phyloP scores from a whole-genome alignment of 345 rosid genomes.

The Alliaria petiolata region DNA sequence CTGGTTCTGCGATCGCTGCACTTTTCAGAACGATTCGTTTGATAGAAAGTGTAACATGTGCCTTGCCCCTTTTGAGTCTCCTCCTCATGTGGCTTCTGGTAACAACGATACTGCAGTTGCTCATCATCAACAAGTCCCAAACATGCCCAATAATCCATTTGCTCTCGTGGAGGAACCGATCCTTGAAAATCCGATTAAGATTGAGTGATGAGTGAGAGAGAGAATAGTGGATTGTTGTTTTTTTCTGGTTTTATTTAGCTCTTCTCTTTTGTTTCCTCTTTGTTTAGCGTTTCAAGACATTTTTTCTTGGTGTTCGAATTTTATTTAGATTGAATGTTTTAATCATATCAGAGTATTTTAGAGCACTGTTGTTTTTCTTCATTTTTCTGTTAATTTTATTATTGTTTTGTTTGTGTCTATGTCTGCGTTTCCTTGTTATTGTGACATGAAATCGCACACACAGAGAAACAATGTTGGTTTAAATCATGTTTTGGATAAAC shows the following conservation, averaged over 20 bases:
- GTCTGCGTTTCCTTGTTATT: not conserved
- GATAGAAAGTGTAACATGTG: slow-evolving; percentile 6
- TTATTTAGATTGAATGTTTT: too few species aligned
- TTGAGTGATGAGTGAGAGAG: not conserved
- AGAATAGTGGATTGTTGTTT: not conserved
- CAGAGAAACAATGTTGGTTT: too few species aligned
- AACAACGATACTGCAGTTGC: not conserved
- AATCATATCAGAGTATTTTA: not conserved
- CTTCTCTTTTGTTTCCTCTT: not conserved
- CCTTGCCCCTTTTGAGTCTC: not conserved
- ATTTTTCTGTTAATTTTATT: not conserved
- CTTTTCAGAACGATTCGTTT: not conserved
- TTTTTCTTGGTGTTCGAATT: not conserved
- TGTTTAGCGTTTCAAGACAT: too few species aligned
- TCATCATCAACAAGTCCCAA: not conserved
- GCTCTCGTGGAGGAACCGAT: not conserved
- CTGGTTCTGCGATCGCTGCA: slow-evolving; percentile 7
- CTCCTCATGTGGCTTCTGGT: not conserved
- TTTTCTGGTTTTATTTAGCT: not conserved
- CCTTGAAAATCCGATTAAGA: not conserved
- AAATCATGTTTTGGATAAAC: too few species aligned
- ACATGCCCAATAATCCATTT: not conserved
- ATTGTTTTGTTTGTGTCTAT: too few species aligned
- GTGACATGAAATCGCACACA: not conserved
- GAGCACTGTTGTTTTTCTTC: not conserved